Conservation (phyloP, 2,329 filamentous ascomycete species). For the Cyphellophora europaea region DNA sequence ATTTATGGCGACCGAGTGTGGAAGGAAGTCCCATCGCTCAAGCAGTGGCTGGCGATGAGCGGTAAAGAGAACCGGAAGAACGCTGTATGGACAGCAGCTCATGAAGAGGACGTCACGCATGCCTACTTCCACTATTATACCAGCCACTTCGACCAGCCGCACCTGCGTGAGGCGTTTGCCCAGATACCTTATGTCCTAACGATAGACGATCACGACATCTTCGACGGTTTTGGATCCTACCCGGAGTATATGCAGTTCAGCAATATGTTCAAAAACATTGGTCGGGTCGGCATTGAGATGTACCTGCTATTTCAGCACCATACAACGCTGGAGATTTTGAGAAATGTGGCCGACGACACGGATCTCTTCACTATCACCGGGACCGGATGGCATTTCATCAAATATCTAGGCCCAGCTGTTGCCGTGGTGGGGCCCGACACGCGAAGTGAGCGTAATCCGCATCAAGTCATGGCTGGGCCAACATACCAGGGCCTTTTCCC, state of each 20-base stretch:
- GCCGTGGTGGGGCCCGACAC: slow-evolving; percentile 86
- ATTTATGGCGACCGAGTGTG: slow-evolving; percentile 92
- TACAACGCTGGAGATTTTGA: slow-evolving; percentile 85
- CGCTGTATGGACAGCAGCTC: slow-evolving; percentile 81
- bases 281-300: slow-evolving; percentile 91
- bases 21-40: slow-evolving; percentile 88
- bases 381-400: slow-evolving; percentile 98
- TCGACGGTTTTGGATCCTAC: slow-evolving; percentile 94
- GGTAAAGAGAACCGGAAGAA: slow-evolving; percentile 90
- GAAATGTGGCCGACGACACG: slow-evolving; percentile 75
- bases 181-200: slow-evolving; percentile 92
- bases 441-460: slow-evolving; percentile 80
- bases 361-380: slow-evolving; percentile 96
- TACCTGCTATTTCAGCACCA: slow-evolving; percentile 98
- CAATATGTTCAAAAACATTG: slow-evolving; percentile 97
- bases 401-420: slow-evolving; percentile 85
- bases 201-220: slow-evolving; percentile 96
- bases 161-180: slow-evolving; percentile 87
- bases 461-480: slow-evolving; percentile 87
- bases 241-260: slow-evolving; percentile 98
- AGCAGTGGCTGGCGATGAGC: slow-evolving; percentile 89
- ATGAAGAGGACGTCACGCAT: slow-evolving; percentile 91
- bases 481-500: slow-evolving; percentile 97
- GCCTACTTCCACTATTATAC: slow-evolving; percentile 99
- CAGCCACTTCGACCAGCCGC: slow-evolving; percentile 94